Percentiles rank a stretch among this genome's conserved stretches.
Evolutionary conservation across 306 rosid species (phyloP).

Genomic region (Prunus persica): DNA sequence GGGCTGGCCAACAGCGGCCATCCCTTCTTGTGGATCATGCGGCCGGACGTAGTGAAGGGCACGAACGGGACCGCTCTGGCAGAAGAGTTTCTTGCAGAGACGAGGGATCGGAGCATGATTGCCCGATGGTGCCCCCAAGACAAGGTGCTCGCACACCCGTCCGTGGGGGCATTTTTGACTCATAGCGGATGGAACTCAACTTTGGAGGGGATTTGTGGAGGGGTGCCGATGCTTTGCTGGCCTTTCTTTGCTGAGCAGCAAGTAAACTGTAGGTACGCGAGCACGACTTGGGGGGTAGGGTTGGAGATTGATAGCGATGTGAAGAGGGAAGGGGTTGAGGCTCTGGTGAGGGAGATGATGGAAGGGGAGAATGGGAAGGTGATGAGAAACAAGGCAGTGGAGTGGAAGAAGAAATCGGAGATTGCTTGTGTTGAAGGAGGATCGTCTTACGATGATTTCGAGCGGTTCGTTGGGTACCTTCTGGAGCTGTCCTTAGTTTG

Average conservation of each 20-base stretch:
- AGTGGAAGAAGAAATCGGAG: slow-evolving; percentile 24
- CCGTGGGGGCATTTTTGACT: slow-evolving; percentile 11
- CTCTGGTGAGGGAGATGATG: slow-evolving; percentile 17
- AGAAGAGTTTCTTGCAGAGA: neutral
- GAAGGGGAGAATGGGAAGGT: slow-evolving; percentile 9
- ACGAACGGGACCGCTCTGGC: neutral
- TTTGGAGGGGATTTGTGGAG: slow-evolving; percentile 16
- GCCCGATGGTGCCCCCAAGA: slow-evolving; percentile 16
- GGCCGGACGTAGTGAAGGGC: slow-evolving; percentile 9
- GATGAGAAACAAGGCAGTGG: slow-evolving; percentile 13
- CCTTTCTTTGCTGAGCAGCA: slow-evolving; percentile 23
- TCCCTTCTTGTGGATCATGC: slow-evolving; percentile 6
- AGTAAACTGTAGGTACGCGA: slow-evolving; percentile 15
- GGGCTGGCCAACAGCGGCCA: slow-evolving; percentile 18
- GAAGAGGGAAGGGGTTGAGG: slow-evolving; percentile 1
- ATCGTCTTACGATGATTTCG: neutral
- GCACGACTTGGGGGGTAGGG: slow-evolving; percentile 23
- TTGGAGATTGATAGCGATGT: slow-evolving; percentile 7
- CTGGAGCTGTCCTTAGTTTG: neutral
- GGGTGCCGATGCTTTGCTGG: slow-evolving; percentile 19
- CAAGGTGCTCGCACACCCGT: slow-evolving; percentile 11
- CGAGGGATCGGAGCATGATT: slow-evolving; percentile 4
- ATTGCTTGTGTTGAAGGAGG: slow-evolving; percentile 7
- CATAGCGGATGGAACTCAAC: slow-evolving; percentile 24
- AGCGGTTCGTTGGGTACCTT: slow-evolving; percentile 5